Conservation (phyloP, 2,329 filamentous ascomycete genomes). For the Hypoxylon sp. region DNA sequence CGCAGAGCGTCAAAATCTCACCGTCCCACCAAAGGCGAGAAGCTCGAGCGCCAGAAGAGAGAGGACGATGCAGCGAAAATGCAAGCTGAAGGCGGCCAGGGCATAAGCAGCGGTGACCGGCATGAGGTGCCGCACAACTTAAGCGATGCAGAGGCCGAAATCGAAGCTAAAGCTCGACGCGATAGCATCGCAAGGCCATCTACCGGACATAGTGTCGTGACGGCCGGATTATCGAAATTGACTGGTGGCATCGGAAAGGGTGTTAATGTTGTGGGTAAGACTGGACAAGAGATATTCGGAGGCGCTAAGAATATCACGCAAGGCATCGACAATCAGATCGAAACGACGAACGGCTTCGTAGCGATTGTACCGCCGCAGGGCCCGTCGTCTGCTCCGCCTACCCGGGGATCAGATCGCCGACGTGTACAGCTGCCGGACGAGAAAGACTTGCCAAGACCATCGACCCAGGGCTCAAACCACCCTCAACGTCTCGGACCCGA, state of each 20-base stretch:
- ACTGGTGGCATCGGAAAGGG: conserved; percentile 64
- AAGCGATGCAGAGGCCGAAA: conserved; percentile 55
- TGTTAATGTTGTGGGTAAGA: conserved; percentile 57
- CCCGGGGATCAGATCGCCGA: conserved; percentile 47
- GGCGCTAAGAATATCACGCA: conserved; percentile 62
- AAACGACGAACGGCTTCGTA: conserved; percentile 68
- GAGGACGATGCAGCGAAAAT: conserved; percentile 64
- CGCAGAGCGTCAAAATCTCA: conserved; percentile 66
- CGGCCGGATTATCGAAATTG: conserved; percentile 60
- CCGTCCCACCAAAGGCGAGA: conserved; percentile 65
- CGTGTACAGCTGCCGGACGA: conserved; percentile 53
- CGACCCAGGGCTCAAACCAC: conserved; percentile 43
- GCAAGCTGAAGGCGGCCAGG: conserved; percentile 63
- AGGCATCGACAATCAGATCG: conserved; percentile 65
- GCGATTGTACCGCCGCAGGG: conserved; percentile 48
- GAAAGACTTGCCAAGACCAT: conserved; percentile 50
- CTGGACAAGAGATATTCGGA: conserved; percentile 60
- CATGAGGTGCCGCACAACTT: conserved; percentile 66
- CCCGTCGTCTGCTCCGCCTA: conserved; percentile 41
- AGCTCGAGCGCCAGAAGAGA: conserved; percentile 58
- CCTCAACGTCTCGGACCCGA: conserved; percentile 39
- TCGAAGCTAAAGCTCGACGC: conserved; percentile 25
- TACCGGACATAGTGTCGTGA: conserved; percentile 50
- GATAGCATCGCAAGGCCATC: conserved; percentile 35
- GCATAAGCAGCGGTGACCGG: conserved; percentile 65